These are phyloP conservation scores for Sequoiadendron giganteum DNA, from an alignment of 75 land plant species.

Conservation along the genomic window DNA sequence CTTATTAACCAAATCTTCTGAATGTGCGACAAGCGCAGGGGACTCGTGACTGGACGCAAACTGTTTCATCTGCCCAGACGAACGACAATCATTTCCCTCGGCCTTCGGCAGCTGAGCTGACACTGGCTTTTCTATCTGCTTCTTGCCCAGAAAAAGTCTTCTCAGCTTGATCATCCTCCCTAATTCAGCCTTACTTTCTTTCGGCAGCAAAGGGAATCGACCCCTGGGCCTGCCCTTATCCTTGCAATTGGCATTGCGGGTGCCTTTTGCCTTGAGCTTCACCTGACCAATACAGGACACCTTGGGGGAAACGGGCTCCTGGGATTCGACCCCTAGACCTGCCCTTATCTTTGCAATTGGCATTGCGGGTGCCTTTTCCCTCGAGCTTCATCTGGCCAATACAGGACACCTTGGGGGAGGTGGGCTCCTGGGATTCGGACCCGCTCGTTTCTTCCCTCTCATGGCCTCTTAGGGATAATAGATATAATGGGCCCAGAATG, in stretches of 20 bases:
- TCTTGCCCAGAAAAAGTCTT: background rate
- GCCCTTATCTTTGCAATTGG: background rate
- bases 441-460: background rate
- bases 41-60: background rate
- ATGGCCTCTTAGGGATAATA: conserved; percentile 45
- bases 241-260: too few species aligned
- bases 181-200: background rate
- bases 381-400: background rate
- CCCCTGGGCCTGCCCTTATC: background rate
- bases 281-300: conserved; percentile 1
- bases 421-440: background rate
- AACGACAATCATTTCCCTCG: background rate
- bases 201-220: background rate
- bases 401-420: conserved; percentile 4
- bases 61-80: background rate
- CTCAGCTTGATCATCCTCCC: background rate
- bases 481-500: conserved; percentile 49
- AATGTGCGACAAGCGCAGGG: background rate
- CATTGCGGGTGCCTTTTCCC: background rate
- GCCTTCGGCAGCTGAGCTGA: background rate
- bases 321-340: background rate
- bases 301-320: background rate
- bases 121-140: background rate
- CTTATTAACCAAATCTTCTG: background rate
- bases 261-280: background rate